phyloP scores from a whole-genome alignment of 495 filamentous ascomycete species.

The Xylaria longipes region DNA sequence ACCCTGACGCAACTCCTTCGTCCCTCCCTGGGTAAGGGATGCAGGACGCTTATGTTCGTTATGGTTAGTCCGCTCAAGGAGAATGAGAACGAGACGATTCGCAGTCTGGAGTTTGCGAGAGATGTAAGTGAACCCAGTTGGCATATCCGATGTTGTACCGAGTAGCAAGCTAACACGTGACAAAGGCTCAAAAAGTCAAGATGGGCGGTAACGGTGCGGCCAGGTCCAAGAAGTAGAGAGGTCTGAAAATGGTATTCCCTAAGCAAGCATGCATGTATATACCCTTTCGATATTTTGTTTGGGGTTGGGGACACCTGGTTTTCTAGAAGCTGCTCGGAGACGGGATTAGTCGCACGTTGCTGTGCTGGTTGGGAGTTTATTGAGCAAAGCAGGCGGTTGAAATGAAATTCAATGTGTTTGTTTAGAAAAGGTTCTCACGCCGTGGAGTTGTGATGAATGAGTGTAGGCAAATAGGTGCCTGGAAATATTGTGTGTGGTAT shows the following conservation, averaged over 20 bases:
- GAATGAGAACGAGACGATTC: conserved; percentile 91
- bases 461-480: not conserved
- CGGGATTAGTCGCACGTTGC: not conserved
- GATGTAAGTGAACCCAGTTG: conserved; percentile 64
- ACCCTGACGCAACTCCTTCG: conserved; percentile 97
- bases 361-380: conserved; percentile 14
- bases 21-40: conserved; percentile 93
- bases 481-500: conserved; percentile 2
- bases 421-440: not conserved
- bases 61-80: conserved; percentile 94
- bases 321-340: not conserved
- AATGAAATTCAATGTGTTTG: conserved; percentile 11
- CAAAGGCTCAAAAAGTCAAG: conserved; percentile 42
- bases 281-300: conserved; percentile 12
- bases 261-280: conserved; percentile 10
- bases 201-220: conserved; percentile 37
- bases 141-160: not conserved
- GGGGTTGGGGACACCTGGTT: not conserved
- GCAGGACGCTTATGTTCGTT: conserved; percentile 98
- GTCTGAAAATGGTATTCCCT: conserved; percentile 2
- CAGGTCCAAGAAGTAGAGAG: conserved; percentile 30
- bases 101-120: conserved; percentile 93
- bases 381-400: conserved; percentile 16
- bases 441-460: not conserved
- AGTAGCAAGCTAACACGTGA: conserved; percentile 24